Evolutionary conservation across 1,284 basidiomycete genomes (phyloP).

Genomic region (Ceratobasidium sp.): DNA sequence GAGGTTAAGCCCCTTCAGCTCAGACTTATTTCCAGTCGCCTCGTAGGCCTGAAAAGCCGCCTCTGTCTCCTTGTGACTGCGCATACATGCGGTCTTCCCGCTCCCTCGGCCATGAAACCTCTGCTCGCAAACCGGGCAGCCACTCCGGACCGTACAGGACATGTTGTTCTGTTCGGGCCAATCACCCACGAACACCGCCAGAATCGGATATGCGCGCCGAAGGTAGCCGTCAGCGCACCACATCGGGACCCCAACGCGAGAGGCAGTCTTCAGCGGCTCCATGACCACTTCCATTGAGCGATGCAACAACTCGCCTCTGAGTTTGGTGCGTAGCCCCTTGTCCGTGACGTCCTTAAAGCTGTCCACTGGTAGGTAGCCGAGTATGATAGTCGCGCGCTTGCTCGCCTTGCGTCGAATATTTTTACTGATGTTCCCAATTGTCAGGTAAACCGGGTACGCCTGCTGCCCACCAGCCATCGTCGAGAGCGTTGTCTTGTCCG

Average conservation of each 20-base stretch:
- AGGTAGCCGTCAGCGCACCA: constrained; percentile 40
- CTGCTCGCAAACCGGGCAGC: constrained; percentile 28
- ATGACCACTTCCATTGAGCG: constrained; percentile 42
- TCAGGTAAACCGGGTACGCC: constrained; percentile 9
- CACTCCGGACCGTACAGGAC: constrained; percentile 30
- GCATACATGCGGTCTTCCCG: background rate
- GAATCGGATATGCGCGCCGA: constrained; percentile 40
- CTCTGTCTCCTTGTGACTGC: background rate
- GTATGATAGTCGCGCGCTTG: constrained; percentile 26
- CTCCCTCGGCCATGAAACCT: background rate
- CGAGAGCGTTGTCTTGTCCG: constrained; percentile 39
- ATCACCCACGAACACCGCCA: constrained; percentile 44
- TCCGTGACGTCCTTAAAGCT: constrained; percentile 3
- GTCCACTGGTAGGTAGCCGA: constrained; percentile 39
- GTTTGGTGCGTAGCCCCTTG: background rate
- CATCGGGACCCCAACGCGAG: constrained; percentile 29
- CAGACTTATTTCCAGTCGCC: background rate
- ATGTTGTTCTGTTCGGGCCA: constrained; percentile 44
- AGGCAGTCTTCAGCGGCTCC: constrained; percentile 39
- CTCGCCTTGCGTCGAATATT: constrained; percentile 21
- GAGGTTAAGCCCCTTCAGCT: background rate
- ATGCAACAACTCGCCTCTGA: constrained; percentile 42
- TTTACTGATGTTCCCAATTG: constrained; percentile 38
- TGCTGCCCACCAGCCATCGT: constrained; percentile 35
- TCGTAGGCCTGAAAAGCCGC: background rate